Conservation (phyloP, 2,329 filamentous ascomycete species). For the Cylindrodendrum hubeiense region DNA sequence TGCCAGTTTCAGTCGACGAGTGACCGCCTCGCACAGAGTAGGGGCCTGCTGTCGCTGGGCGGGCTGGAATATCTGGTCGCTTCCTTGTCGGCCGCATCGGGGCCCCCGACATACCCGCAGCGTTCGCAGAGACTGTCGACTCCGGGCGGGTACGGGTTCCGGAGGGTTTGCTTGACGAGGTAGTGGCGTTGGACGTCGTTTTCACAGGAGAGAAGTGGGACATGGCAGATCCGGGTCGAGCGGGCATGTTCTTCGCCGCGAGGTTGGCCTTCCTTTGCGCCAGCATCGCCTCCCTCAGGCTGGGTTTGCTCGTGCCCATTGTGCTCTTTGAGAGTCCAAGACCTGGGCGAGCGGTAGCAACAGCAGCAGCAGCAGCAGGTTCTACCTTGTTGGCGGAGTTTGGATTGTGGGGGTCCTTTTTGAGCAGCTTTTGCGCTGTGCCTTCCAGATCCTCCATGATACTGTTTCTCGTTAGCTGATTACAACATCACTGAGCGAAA, state of each 20-base stretch:
- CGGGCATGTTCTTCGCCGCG: constrained; percentile 63
- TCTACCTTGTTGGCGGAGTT: constrained; percentile 71
- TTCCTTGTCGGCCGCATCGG: constrained; percentile 72
- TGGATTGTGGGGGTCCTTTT: constrained; percentile 87
- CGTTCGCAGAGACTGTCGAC: constrained; percentile 58
- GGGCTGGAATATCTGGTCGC: constrained; percentile 67
- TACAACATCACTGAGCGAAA: not conserved
- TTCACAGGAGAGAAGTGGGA: constrained; percentile 68
- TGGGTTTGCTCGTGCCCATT: constrained; percentile 69
- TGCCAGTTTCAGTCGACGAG: constrained; percentile 49
- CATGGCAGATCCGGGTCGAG: constrained; percentile 74
- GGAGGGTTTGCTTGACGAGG: constrained; percentile 49
- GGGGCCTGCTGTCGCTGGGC: constrained; percentile 74
- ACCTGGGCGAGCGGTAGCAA: constrained; percentile 63
- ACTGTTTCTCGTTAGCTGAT: constrained; percentile 55
- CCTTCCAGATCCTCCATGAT: constrained; percentile 84
- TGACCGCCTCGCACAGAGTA: constrained; percentile 71
- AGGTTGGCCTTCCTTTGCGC: constrained; percentile 79
- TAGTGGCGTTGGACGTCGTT: constrained; percentile 46
- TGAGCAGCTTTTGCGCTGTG: constrained; percentile 82
- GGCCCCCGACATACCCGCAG: constrained; percentile 72
- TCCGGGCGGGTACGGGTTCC: constrained; percentile 57
- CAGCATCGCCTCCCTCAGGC: constrained; percentile 85
- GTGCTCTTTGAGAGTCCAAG: constrained; percentile 74
- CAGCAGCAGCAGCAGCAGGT: constrained; percentile 46